These are phyloP conservation scores for Chenopodium suecicum DNA, from an alignment of 148 eudicot genomes.

Conservation along the genomic window DNA sequence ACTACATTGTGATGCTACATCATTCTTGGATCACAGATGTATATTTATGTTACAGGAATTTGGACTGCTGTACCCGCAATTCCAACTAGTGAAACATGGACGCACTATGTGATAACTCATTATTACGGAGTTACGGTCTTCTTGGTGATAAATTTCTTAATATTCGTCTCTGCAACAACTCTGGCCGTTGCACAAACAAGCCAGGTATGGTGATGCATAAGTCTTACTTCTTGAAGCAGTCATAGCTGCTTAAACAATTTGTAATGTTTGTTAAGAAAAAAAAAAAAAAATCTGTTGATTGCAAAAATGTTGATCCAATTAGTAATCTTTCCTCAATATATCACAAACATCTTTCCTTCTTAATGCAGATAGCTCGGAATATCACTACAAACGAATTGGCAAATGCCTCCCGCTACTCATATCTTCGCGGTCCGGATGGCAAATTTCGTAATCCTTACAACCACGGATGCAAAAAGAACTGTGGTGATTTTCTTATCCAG, in stretches of 20 bases:
- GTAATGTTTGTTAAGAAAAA: background rate
- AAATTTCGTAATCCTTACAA: constrained; percentile 80
- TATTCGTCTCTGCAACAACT: constrained; percentile 58
- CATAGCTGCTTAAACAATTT: background rate
- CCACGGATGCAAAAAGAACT: constrained; percentile 82
- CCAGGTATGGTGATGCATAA: constrained; percentile 45
- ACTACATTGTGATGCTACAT: background rate
- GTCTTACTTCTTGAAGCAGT: background rate
- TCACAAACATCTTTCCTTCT: constrained; percentile 2
- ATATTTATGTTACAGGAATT: constrained; percentile 51
- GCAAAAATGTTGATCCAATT: background rate
- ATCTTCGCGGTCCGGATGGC: constrained; percentile 79
- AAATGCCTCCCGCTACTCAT: constrained; percentile 63
- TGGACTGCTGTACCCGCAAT: constrained; percentile 51
- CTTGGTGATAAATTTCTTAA: constrained; percentile 54
- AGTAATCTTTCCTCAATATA: background rate
- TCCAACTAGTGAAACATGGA: constrained; percentile 58
- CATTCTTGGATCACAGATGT: constrained; percentile 4
- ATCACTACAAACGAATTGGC: constrained; percentile 83
- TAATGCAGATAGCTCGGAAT: constrained; percentile 77
- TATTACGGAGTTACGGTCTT: constrained; percentile 70
- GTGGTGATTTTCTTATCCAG: constrained; percentile 74
- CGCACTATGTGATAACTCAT: constrained; percentile 41
- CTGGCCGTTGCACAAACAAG: constrained; percentile 51
- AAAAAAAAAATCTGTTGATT: background rate